These are phyloP conservation scores for Physcomitrium patens DNA, from an alignment of 225 moss, liverwort and hornwort species.

Conservation along the genomic window DNA sequence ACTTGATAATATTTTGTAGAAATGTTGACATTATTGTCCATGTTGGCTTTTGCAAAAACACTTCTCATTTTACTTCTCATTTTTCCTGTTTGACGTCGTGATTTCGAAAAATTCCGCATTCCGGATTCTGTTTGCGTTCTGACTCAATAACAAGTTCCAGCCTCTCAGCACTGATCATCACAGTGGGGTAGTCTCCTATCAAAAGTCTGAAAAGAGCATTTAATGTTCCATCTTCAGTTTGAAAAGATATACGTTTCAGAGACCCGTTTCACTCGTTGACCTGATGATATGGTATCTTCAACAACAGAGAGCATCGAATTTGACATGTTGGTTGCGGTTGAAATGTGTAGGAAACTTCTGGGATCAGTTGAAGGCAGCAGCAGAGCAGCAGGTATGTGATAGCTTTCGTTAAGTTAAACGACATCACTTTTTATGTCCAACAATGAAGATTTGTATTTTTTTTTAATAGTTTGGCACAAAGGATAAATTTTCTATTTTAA, in stretches of 20 bases:
- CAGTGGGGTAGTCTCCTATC: too few relatives aligned
- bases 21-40: not conserved
- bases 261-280: too few relatives aligned
- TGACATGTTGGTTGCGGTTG: constrained; percentile 27
- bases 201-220: too few relatives aligned
- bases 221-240: too few relatives aligned
- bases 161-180: too few relatives aligned
- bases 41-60: not conserved
- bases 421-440: constrained; percentile 1
- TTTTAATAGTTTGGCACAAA: constrained; percentile 19
- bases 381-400: constrained; percentile 52
- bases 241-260: too few relatives aligned
- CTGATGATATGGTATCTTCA: constrained; percentile 4
- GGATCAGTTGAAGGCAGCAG: constrained; percentile 55
- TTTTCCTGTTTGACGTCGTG: constrained; percentile 12
- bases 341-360: constrained; percentile 54
- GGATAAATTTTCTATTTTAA: not conserved
- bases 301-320: constrained; percentile 11
- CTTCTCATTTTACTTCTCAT: not conserved
- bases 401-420: not conserved
- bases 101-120: constrained; percentile 6
- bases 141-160: not conserved
- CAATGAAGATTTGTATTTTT: not conserved
- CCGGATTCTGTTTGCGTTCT: constrained; percentile 9
- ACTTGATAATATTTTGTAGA: not conserved